Evolutionary conservation across 1,284 basidiomycete species (phyloP).

Genomic region (Trametes sp.): DNA sequence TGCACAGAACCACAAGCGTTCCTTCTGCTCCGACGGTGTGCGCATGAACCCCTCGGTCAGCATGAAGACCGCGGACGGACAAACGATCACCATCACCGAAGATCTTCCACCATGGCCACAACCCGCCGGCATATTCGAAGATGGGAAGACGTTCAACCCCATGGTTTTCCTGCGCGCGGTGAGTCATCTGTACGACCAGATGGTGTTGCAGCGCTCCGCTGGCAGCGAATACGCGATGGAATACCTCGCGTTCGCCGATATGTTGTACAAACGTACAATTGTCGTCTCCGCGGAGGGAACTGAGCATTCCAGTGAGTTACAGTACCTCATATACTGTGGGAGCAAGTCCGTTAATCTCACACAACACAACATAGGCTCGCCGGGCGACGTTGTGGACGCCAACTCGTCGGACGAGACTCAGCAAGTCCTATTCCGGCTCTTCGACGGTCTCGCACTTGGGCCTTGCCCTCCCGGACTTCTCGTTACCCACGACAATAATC

Average conservation of each 20-base stretch:
- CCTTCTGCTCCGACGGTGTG: neutral
- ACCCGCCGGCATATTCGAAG: neutral
- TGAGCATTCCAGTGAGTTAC: neutral
- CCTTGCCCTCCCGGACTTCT: neutral
- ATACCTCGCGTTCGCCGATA: conserved; percentile 3
- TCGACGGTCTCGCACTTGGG: neutral
- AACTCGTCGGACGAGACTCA: neutral
- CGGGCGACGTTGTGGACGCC: neutral
- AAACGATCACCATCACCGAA: neutral
- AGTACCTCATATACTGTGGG: neutral
- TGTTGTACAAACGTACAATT: neutral
- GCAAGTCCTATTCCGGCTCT: conserved; percentile 8
- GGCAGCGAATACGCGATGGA: neutral
- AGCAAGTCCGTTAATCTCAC: too few relatives aligned
- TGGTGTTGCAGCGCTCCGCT: neutral
- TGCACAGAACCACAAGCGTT: neutral
- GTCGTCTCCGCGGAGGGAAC: neutral
- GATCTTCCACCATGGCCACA: neutral
- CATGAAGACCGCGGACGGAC: neutral
- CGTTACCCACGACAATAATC: neutral
- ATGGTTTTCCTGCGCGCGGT: neutral
- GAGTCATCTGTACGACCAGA: neutral
- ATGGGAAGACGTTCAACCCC: neutral
- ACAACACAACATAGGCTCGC: neutral
- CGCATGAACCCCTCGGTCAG: neutral